Base-by-base conservation (phyloP, 805 yeast species). In the Blastobotrys parvus region DNA sequence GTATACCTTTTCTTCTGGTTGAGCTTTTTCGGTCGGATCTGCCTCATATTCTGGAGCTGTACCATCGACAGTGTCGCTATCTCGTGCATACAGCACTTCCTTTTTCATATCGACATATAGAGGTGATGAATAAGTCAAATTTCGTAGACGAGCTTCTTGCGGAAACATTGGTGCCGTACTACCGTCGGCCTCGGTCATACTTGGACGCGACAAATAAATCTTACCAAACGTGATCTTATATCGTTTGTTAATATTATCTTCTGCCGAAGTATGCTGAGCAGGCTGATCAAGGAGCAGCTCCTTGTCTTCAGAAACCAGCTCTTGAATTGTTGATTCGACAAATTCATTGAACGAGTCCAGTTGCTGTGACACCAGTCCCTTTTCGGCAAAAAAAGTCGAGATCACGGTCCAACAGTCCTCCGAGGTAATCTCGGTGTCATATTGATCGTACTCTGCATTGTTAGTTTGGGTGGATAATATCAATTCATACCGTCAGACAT, bases 331-430 rank as follows among this genome's bases (percentile, higher is more conserved):
- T 29, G 95, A 80, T 63, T 88, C 95, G 53, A 92, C 89, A 67
- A 92, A 92, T 70, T 92, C 98, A 68, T 92, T 95, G 62, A 94
- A 92, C 16, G 98, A 94, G 60, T 92, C 98, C 59, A 92, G 73
- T 71, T 92, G 99, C 68, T 92, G 98, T 19, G 97, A 88, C 22
- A 92, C 99, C 53, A 92, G 74, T 47, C 98, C 98, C 61, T 89
- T 90, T 60, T 89, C 94, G 67, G 83, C 87, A 73, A 92, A 92
- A 65, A 92, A 92, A 15, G 97, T 78, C 22, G 96, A 83, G 53
- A 92, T 92, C 49, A 92, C 97, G 25, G 95, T 82, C 99, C 99
- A 92, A 67, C 98, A 92, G 72, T 92, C 98, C 69, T 92, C 98
- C 22, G 96, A 85, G 25, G 97, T 88, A 68, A 92, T 86, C 58